Conservation (phyloP, 2,329 filamentous ascomycete genomes). For the Rutstroemia sp. region DNA sequence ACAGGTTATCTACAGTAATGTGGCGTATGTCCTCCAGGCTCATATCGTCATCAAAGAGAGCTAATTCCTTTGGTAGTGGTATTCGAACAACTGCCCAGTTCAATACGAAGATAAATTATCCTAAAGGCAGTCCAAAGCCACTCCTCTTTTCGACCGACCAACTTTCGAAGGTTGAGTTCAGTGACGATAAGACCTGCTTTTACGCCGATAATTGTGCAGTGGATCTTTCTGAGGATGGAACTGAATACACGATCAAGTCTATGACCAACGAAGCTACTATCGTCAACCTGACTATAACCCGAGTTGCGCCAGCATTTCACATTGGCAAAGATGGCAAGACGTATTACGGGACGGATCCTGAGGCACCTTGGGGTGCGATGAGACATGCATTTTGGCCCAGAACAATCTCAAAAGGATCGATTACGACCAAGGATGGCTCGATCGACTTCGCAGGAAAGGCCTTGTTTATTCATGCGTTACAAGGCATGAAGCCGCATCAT, state of each 20-base stretch:
- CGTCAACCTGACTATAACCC: conserved; percentile 79
- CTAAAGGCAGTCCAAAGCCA: conserved; percentile 57
- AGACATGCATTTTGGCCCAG: conserved; percentile 92
- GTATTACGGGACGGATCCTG: conserved; percentile 77
- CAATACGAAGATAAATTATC: conserved; percentile 86
- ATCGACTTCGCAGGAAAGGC: conserved; percentile 76
- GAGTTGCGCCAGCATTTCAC: conserved; percentile 71
- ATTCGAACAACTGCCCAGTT: conserved; percentile 88
- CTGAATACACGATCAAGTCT: conserved; percentile 82
- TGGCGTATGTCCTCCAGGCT: conserved; percentile 56
- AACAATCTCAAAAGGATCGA: conserved; percentile 71
- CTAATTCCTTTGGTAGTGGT: conserved; percentile 50
- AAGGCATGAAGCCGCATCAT: conserved; percentile 99
- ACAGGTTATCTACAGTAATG: conserved; percentile 97
- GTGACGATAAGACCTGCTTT: conserved; percentile 74
- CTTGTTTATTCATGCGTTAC: conserved; percentile 76
- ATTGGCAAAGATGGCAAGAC: conserved; percentile 78
- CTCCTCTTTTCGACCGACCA: conserved; percentile 79
- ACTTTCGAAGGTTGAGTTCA: conserved; percentile 73
- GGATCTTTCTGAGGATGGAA: conserved; percentile 79
- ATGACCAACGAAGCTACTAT: conserved; percentile 72
- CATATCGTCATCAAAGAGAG: not conserved
- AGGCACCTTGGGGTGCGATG: conserved; percentile 87
- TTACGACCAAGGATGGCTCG: conserved; percentile 73
- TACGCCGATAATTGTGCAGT: conserved; percentile 80